Evolutionary conservation across 331 rosid species (phyloP).

Genomic region (Malus hybrid): DNA sequence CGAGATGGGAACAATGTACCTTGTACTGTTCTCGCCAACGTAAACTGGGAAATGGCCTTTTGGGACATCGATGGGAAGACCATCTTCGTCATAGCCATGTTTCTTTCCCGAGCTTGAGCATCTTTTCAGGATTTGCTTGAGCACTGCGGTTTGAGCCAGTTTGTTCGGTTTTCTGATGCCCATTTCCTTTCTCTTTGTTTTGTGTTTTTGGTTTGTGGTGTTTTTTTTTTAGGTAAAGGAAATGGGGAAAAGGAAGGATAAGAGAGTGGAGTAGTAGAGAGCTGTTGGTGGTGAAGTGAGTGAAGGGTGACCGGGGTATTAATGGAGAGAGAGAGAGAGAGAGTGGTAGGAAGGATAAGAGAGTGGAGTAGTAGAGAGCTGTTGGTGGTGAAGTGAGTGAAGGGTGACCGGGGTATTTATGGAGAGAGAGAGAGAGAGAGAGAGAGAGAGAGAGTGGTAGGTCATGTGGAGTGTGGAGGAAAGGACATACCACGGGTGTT

Average conservation of each 20-base stretch:
- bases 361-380: background rate
- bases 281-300: constrained; percentile 7
- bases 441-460: constrained; percentile 6
- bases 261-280: background rate
- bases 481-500: constrained; percentile 59
- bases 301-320: constrained; percentile 5
- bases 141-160: constrained; percentile 47
- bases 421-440: constrained; percentile 12
- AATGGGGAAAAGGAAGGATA: background rate
- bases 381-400: constrained; percentile 11
- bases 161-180: constrained; percentile 59
- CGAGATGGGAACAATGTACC: constrained; percentile 73
- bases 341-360: background rate
- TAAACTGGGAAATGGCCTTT: constrained; percentile 80
- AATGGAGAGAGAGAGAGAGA: constrained; percentile 7
- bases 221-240: background rate
- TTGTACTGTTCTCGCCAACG: constrained; percentile 65
- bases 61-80: constrained; percentile 62
- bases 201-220: background rate
- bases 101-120: constrained; percentile 77
- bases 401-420: constrained; percentile 7
- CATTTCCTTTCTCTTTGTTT: constrained; percentile 18
- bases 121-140: constrained; percentile 65
- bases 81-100: constrained; percentile 44
- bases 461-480: constrained; percentile 29